Percentiles rank a stretch among this genome's conserved stretches.
Evolutionary conservation across 495 filamentous ascomycete genomes (phyloP).

Genomic region (Margaritispora aquatica): DNA sequence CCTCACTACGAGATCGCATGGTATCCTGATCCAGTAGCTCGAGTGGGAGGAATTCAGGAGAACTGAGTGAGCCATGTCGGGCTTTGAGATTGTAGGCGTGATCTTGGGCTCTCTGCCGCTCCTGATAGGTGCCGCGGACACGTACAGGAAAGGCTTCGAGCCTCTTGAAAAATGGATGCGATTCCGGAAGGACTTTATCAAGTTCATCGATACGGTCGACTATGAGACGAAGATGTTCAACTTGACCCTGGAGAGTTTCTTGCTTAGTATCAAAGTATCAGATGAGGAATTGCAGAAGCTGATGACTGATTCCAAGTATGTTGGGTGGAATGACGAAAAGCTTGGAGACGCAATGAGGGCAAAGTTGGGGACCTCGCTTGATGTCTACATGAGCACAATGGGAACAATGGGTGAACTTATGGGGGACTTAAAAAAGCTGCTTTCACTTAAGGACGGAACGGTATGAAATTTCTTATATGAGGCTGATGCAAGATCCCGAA

Average conservation of each 20-base stretch:
- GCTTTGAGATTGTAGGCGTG: slow-evolving; percentile 30
- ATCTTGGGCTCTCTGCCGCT: slow-evolving; percentile 31
- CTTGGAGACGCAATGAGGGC: neutral
- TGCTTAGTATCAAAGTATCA: slow-evolving; percentile 11
- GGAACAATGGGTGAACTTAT: slow-evolving; percentile 9
- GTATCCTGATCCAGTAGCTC: too few species aligned
- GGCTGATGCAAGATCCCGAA: too few species aligned
- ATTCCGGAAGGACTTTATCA: slow-evolving; percentile 18
- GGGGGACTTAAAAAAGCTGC: slow-evolving; percentile 8
- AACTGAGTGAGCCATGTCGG: too few species aligned
- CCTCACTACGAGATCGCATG: too few species aligned
- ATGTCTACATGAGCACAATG: slow-evolving; percentile 9
- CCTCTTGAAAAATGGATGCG: slow-evolving; percentile 22
- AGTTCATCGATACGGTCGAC: slow-evolving; percentile 19
- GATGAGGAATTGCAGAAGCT: slow-evolving; percentile 11
- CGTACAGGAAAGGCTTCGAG: slow-evolving; percentile 27
- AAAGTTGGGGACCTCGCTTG: slow-evolving; percentile 3
- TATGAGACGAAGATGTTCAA: slow-evolving; percentile 16
- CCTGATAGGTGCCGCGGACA: slow-evolving; percentile 25
- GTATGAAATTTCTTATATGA: too few species aligned
- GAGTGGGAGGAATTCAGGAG: too few species aligned
- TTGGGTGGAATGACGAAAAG: slow-evolving; percentile 10
- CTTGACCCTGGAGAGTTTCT: slow-evolving; percentile 15
- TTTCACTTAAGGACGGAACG: slow-evolving; percentile 13
- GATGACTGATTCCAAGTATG: slow-evolving; percentile 6